Conservation (phyloP, 2,329 filamentous ascomycete genomes). For the Colletotrichum sublineola region DNA sequence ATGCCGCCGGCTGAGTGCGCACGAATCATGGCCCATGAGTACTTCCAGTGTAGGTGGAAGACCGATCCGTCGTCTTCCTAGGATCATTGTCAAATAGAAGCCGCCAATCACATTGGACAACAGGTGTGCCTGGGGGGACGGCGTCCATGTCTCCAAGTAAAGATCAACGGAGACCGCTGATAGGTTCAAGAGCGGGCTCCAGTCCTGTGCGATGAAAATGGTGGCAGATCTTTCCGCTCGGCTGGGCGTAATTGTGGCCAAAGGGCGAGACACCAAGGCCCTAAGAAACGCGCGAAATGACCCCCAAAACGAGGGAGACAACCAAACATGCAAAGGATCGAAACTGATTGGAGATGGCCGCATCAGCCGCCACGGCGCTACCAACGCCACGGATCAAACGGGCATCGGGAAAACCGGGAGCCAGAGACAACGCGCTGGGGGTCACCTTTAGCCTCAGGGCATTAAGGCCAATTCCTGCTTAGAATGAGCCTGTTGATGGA, state of each 20-base stretch:
- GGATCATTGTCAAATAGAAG: neutral
- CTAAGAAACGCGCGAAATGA: slow-evolving; percentile 16
- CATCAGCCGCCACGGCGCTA: slow-evolving; percentile 35
- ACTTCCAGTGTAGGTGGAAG: neutral
- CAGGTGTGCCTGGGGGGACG: neutral
- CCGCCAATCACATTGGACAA: neutral
- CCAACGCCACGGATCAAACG: slow-evolving; percentile 28
- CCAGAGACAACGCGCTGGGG: neutral
- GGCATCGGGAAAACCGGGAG: slow-evolving; percentile 8
- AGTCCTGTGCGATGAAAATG: slow-evolving; percentile 10
- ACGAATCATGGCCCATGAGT: slow-evolving; percentile 32
- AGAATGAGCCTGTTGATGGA: neutral
- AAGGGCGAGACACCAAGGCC: slow-evolving; percentile 35
- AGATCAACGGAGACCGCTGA: slow-evolving; percentile 14
- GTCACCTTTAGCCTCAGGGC: neutral
- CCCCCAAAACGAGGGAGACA: slow-evolving; percentile 19
- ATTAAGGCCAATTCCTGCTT: neutral
- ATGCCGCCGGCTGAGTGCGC: slow-evolving; percentile 23
- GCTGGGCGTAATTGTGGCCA: slow-evolving; percentile 19
- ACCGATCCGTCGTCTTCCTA: neutral
- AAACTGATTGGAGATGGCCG: slow-evolving; percentile 37
- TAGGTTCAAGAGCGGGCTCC: slow-evolving; percentile 34
- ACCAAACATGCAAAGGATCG: slow-evolving; percentile 26
- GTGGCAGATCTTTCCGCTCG: slow-evolving; percentile 35
- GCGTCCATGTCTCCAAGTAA: neutral